Percentiles rank a stretch among this genome's conserved stretches.
phyloP scores from a whole-genome alignment of 768 basidiomycete species.

The Tricholoma sp. region DNA sequence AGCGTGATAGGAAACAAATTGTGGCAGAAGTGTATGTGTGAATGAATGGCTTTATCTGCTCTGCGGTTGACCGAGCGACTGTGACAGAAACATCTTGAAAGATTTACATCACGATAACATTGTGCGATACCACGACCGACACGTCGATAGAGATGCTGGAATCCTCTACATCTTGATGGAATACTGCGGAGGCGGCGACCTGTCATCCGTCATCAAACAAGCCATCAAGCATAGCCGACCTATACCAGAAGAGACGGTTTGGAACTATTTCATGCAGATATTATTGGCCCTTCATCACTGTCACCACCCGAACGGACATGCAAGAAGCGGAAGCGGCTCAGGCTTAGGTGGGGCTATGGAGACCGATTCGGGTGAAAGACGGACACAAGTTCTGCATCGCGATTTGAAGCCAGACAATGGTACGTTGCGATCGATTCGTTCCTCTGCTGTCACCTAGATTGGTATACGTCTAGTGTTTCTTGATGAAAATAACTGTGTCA shows the following conservation, averaged over 20 bases:
- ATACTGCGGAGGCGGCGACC: constrained; percentile 96
- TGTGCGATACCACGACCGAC: constrained; percentile 89
- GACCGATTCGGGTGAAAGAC: constrained; percentile 35
- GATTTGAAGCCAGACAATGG: constrained; percentile 99
- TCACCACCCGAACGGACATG: constrained; percentile 72
- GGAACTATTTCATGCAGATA: constrained; percentile 95
- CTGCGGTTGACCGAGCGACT: not conserved
- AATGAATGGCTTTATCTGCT: not conserved
- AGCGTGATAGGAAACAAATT: constrained; percentile 94
- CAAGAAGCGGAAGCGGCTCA: constrained; percentile 39
- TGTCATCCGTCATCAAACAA: constrained; percentile 82
- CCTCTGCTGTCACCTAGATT: not conserved
- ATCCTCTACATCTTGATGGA: constrained; percentile 99
- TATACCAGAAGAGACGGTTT: constrained; percentile 89
- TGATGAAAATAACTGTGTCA: constrained; percentile 78
- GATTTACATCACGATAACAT: constrained; percentile 94
- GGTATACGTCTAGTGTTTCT: constrained; percentile 68
- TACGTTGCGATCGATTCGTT: constrained; percentile 25
- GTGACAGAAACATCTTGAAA: constrained; percentile 86
- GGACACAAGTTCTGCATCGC: constrained; percentile 83
- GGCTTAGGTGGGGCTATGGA: constrained; percentile 13
- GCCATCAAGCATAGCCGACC: constrained; percentile 61
- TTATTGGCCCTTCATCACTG: constrained; percentile 87
- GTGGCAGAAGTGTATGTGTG: constrained; percentile 90
- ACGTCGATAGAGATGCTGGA: constrained; percentile 85